Evolutionary conservation across 345 rosid genomes (phyloP), one percentile per base, ranked within the genome.

Genomic region (Geranium rotundifolium): DNA sequence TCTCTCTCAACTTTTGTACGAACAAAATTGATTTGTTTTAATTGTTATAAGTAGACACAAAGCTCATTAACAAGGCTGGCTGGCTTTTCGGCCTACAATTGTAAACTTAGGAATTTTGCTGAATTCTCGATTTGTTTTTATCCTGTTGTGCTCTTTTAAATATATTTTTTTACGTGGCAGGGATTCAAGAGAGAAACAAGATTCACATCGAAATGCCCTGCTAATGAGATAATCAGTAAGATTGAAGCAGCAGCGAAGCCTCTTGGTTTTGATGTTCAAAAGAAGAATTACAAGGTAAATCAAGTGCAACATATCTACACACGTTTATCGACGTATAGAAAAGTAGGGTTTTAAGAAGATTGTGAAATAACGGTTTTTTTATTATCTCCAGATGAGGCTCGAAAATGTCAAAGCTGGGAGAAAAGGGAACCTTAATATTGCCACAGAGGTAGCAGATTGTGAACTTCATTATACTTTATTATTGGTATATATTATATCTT

Each of bases 201-300:
- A 69, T 85, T 92, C 72, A 84, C 98, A 54, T 77, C 93, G 2
- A 83, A 63, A 77, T 80, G 88, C 71, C 82, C 93, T 1, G 98
- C 98, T 14, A 81, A 80, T 61, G 96, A 92, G 84, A 89, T 92
- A 67, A 76, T 92, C 56, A 71, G 75, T 57, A 92, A 84, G 86
- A 89, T 92, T 34, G 96, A 89, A 79, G 84, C 78, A 79, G 95
- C 91, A 57, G 96, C 87, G 18, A 85, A 84, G 76, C 98, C 98
- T 72, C 96, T 92, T 17, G 98, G 96, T 20, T 92, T 89, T 34
- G 91, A 84, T 73, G 88, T 92, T 9, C 95, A 81, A 57, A 92
- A 87, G 84, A 92, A 92, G 70, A 92, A 87, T 66, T 92, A 92
- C 72, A 92, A 87, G 96, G 96, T 86, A 17, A 75, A 71, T 19